Percentiles rank a stretch among this genome's conserved stretches.
Evolutionary conservation across 2,329 filamentous ascomycete species (phyloP).

Genomic region (Chaetomium globosum): DNA sequence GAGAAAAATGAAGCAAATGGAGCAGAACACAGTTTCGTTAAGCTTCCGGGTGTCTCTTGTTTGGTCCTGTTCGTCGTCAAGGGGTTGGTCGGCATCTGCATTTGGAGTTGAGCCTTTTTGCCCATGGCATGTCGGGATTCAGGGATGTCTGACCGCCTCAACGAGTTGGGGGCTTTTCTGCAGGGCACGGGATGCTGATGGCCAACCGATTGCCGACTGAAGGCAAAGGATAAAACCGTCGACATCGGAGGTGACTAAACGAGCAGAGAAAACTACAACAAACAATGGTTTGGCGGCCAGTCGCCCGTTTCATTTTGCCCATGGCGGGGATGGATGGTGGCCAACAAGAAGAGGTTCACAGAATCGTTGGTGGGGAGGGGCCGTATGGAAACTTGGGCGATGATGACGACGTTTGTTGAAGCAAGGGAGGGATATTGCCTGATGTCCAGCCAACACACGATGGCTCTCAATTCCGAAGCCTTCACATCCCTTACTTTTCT

Average conservation of each 20-base stretch:
- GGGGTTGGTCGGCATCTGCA: too few relatives aligned
- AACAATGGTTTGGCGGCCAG: not conserved
- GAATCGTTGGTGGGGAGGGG: not conserved
- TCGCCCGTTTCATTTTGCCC: not conserved
- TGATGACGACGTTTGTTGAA: too few relatives aligned
- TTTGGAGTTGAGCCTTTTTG: too few relatives aligned
- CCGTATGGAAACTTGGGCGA: too few relatives aligned
- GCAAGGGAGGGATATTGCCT: not conserved
- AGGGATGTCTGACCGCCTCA: conserved; percentile 22
- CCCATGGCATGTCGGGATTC: too few relatives aligned
- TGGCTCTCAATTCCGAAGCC: not conserved
- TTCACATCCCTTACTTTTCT: not conserved
- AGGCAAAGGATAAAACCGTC: not conserved
- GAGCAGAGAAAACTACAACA: not conserved
- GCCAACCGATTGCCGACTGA: conserved; percentile 10
- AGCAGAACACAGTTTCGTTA: too few relatives aligned
- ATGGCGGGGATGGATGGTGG: not conserved
- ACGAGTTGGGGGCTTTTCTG: conserved; percentile 13
- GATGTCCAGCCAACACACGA: not conserved
- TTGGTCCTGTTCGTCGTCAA: too few relatives aligned
- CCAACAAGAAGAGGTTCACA: not conserved
- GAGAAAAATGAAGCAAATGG: too few relatives aligned
- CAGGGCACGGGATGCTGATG: conserved; percentile 17
- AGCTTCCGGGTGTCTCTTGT: too few relatives aligned
- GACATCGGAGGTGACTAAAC: not conserved